These are phyloP conservation scores for Phlyctochytrium arcticum DNA, from an alignment of 192 early-diverging fungal genomes.

Conservation along the genomic window DNA sequence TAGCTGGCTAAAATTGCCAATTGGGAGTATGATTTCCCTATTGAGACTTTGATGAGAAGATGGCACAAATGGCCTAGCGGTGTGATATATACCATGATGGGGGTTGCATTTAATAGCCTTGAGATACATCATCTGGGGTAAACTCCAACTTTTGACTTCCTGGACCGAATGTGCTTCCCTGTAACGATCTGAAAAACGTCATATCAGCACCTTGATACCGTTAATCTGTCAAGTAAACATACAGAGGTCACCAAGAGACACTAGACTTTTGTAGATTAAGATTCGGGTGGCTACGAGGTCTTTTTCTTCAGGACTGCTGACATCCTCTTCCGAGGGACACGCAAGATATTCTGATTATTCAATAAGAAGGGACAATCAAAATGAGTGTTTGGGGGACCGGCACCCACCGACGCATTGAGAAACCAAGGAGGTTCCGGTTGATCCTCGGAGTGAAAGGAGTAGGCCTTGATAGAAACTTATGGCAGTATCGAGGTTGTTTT, in stretches of 20 bases:
- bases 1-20: constrained; percentile 37
- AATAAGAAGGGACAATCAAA: background rate
- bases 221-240: background rate
- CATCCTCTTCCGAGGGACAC: background rate
- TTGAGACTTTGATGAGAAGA: no score
- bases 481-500: constrained; percentile 20
- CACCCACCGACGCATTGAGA: background rate
- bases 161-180: background rate
- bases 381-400: background rate
- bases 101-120: constrained; percentile 22
- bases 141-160: background rate
- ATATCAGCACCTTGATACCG: no score
- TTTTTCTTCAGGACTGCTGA: background rate
- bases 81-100: constrained; percentile 14
- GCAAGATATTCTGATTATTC: background rate
- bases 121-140: constrained; percentile 1
- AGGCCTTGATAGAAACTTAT: constrained; percentile 33
- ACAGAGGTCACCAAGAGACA: constrained; percentile 40
- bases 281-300: no score
- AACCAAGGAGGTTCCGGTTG: background rate
- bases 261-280: constrained; percentile 23
- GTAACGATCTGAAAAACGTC: no score
- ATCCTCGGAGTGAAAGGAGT: constrained; percentile 22
- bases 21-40: constrained; percentile 39
- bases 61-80: no score